Percentiles rank a stretch among this genome's conserved stretches.
Evolutionary conservation across 306 rosid genomes (phyloP).

Genomic region (Senna siamea): DNA sequence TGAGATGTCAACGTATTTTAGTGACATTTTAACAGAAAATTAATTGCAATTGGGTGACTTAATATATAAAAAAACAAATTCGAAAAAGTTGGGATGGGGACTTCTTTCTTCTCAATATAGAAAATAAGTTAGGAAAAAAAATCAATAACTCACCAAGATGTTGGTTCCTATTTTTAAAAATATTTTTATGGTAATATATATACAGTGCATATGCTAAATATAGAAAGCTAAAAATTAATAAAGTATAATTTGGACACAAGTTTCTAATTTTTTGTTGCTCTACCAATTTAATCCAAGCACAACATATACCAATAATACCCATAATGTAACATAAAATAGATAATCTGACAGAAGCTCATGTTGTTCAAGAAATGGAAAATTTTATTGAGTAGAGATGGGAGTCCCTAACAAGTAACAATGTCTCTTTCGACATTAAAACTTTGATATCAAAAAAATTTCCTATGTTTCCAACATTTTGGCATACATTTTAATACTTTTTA

Average conservation of each 20-base stretch:
- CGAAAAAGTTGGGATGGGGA: not conserved
- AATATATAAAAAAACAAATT: conserved; percentile 23
- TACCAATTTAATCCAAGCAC: not conserved
- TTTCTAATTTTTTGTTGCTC: not conserved
- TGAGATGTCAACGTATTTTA: conserved; percentile 50
- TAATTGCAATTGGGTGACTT: conserved; percentile 38
- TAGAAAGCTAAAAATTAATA: not conserved
- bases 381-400: conserved; percentile 12
- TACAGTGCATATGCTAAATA: not conserved
- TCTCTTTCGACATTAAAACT: conserved; percentile 1
- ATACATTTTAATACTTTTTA: not conserved
- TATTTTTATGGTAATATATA: not conserved
- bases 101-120: conserved; percentile 23
- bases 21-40: conserved; percentile 59
- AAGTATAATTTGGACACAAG: not conserved
- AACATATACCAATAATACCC: not conserved
- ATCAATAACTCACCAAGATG: conserved; percentile 14
- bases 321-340: not conserved
- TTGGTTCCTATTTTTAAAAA: conserved; percentile 28
- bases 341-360: not conserved
- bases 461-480: conserved; percentile 17
- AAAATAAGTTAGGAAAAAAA: conserved; percentile 3
- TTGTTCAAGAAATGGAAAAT: conserved; percentile 1
- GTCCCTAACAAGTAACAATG: not conserved
- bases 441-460: not conserved